Percentiles rank a stretch among this genome's conserved stretches.
Evolutionary conservation across 2,329 filamentous ascomycete genomes (phyloP).

Genomic region (Dryadomyces quercivorus): DNA sequence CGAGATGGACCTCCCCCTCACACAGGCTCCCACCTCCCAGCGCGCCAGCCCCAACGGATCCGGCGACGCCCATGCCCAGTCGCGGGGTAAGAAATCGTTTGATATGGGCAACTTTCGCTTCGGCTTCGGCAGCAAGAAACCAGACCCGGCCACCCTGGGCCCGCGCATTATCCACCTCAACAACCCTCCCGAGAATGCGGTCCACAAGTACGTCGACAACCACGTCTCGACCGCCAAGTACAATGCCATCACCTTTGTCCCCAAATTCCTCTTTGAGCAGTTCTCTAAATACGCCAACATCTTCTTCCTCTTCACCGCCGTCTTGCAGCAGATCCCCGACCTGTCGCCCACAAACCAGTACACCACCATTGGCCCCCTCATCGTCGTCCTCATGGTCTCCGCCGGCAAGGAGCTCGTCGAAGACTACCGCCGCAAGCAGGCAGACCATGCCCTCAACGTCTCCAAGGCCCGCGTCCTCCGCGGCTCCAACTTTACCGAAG

Average conservation of each 20-base stretch:
- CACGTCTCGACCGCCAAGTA: conserved; percentile 98
- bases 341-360: conserved; percentile 92
- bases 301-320: conserved; percentile 97
- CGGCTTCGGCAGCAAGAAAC: conserved; percentile 72
- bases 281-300: conserved; percentile 99
- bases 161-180: conserved; percentile 91
- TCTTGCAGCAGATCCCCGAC: conserved; percentile 85
- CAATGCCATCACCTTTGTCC: conserved; percentile 83
- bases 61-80: conserved; percentile 14
- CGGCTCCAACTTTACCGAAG: conserved; percentile 73
- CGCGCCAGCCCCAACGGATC: conserved; percentile 4
- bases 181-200: conserved; percentile 83
- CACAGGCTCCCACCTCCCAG: conserved; percentile 46
- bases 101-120: conserved; percentile 78
- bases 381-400: conserved; percentile 84
- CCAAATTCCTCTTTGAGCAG: conserved; percentile 95
- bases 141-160: conserved; percentile 81
- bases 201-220: conserved; percentile 88
- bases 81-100: conserved; percentile 38
- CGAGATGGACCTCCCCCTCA: conserved; percentile 95
- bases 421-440: conserved; percentile 79
- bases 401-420: conserved; percentile 90
- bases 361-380: conserved; percentile 90
- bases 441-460: conserved; percentile 77
- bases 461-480: conserved; percentile 74